Base-by-base conservation (phyloP, 1,284 basidiomycete genomes). In the Irpex sp. region DNA sequence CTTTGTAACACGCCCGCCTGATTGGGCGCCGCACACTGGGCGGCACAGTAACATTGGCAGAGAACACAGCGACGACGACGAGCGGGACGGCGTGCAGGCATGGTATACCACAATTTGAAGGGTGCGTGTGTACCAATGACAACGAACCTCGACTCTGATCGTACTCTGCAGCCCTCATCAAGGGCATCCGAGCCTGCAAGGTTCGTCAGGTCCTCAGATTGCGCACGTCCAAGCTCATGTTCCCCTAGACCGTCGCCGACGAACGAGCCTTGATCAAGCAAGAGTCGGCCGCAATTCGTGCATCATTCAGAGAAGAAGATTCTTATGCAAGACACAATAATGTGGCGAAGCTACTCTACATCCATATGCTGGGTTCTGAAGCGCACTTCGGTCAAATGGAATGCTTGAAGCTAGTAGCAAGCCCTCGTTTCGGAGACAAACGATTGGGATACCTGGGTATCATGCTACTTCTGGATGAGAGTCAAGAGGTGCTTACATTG, bases 381-480 rank as follows among this genome's bases (percentile, higher is more conserved):
- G 97, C 97, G 36, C 97, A 99, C 77, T 99, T 98, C 74, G 97
- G 97, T 58, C 97, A 99, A 82, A 98, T 99, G 76, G 97, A 99
- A 82, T 99, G 97, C 79, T 84, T 99, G 68, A 99, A 99, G 79
- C 89, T 99, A 60, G 97, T 99, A 54, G 97, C 97, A n/a, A 95
- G 94, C 69, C 95, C 97, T 11, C 84, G 96, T 62, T 99, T 99
- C 79, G 87, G 92, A 57, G 97, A 99, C 82, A 99, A 99, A 80
- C 86, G 97, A 38, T 82, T 99, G 21, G 97, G 97, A 1, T 99
- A 99, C 73, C 81, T 99, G 55, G 97, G 97, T 0, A 98, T 99
- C 71, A 99, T 99, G 97, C 81, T 99, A 63, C 78, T 99, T 49
- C 79, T 99, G 66, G 97, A 99, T 73, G 97, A 99, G 82, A 98